Percentiles rank a stretch among this genome's conserved stretches.
Conservation (phyloP, 805 yeast species). For the Barnettozyma wickerhamii region DNA sequence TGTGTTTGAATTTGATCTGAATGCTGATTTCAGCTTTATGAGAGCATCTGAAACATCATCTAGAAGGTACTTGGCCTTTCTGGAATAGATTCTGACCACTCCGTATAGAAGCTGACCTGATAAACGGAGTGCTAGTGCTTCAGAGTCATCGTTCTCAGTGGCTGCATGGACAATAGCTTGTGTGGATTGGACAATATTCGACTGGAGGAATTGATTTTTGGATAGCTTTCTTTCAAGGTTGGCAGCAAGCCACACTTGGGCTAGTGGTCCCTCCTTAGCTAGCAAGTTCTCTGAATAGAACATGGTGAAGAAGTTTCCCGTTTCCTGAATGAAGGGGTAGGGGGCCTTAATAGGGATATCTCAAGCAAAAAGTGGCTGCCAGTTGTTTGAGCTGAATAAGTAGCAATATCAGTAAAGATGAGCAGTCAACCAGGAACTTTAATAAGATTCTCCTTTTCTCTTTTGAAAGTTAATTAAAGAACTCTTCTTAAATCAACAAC, state of each 20-base stretch:
- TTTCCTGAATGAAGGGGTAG: too few species aligned
- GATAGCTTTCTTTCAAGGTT: constrained; percentile 76
- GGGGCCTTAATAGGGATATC: too few species aligned
- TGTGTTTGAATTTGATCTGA: constrained; percentile 40
- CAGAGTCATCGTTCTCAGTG: constrained; percentile 29
- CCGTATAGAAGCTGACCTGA: constrained; percentile 87
- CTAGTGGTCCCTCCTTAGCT: constrained; percentile 76
- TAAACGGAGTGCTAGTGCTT: constrained; percentile 70
- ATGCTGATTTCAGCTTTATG: constrained; percentile 64
- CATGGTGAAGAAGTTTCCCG: too few species aligned
- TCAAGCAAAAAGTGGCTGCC: too few species aligned
- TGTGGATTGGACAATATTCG: constrained; percentile 65
- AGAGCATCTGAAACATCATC: constrained; percentile 82
- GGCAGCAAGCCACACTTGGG: constrained; percentile 91
- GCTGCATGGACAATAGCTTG: constrained; percentile 54
- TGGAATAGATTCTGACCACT: constrained; percentile 78
- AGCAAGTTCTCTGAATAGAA: constrained; percentile 48
- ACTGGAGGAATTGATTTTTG: constrained; percentile 64
- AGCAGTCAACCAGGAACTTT: too few species aligned
- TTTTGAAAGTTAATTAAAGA: too few species aligned
- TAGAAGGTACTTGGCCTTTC: constrained; percentile 76
- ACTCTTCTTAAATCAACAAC: too few species aligned
- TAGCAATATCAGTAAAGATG: too few species aligned
- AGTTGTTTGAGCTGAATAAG: too few species aligned
- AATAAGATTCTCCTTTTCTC: too few species aligned